Evolutionary conservation across 306 rosid species (phyloP).

Genomic region (Prunus davidiana): DNA sequence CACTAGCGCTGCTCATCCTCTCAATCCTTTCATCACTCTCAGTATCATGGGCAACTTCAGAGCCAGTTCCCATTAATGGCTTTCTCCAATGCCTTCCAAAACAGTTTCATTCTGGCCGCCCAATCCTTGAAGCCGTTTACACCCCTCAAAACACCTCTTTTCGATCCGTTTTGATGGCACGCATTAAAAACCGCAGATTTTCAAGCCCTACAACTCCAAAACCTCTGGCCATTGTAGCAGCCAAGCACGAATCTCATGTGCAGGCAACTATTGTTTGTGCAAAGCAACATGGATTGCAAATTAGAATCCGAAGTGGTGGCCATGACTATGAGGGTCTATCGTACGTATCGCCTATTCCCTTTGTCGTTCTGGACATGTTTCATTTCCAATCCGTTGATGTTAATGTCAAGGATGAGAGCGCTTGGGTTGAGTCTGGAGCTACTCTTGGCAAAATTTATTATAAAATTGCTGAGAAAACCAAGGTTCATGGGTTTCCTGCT

Average conservation of each 20-base stretch:
- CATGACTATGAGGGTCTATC: slow-evolving; percentile 30
- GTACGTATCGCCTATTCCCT: slow-evolving; percentile 33
- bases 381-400: slow-evolving; percentile 31
- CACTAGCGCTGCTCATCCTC: background rate
- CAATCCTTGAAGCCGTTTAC: slow-evolving; percentile 29
- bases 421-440: slow-evolving; percentile 49
- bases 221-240: slow-evolving; percentile 49
- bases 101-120: slow-evolving; percentile 19
- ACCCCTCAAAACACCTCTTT: slow-evolving; percentile 35
- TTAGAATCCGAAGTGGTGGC: slow-evolving; percentile 42
- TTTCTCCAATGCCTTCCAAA: slow-evolving; percentile 40
- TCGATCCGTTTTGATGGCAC: slow-evolving; percentile 28
- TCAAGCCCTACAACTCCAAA: slow-evolving; percentile 27
- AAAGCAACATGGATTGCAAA: slow-evolving; percentile 31
- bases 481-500: slow-evolving; percentile 16
- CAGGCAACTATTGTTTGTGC: slow-evolving; percentile 35
- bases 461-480: slow-evolving; percentile 23
- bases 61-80: background rate
- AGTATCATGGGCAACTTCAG: slow-evolving; percentile 17
- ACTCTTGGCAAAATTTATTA: slow-evolving; percentile 57
- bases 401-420: slow-evolving; percentile 33
- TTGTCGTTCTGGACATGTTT: slow-evolving; percentile 54
- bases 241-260: slow-evolving; percentile 35
- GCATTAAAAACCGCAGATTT: slow-evolving; percentile 40
- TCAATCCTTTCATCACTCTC: slow-evolving; percentile 10